Base-by-base conservation (phyloP, 2,329 filamentous ascomycete genomes). In the Colletotrichum nymphaeae region DNA sequence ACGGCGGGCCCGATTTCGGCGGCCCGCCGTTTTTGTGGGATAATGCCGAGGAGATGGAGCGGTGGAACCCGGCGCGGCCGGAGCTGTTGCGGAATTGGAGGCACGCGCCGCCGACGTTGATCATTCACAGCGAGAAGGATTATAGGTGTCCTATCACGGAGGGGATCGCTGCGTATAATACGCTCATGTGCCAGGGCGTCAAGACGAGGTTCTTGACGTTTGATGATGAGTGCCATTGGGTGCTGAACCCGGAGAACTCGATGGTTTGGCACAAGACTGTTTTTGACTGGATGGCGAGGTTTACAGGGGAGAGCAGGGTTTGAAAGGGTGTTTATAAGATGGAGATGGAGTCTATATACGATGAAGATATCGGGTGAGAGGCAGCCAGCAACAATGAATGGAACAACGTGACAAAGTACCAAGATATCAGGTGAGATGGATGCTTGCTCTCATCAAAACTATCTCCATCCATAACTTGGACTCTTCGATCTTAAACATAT, bases 221-320 rank as follows among this genome's bases (percentile, higher is more conserved):
- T 78, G 89, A 92, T 0, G 93, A 94, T 79, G 93, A 95, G 82
- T 91, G 92, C 63, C 92, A 94, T 77, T 93, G 89, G 88, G 91
- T 94, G 4, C 78, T 92, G 60, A 91, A 92, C 75, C 89, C 89
- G 1, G 92, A 94, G 81, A 94, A 94, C 78, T 86, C 87, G 24
- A 82, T 93, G 60, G 82, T 92, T 57, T 95, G 93, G 93, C 90
- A 94, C 78, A 86, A 86, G 64, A 88, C 89, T 2, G 91, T 94
- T 11, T 81, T 94, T 67, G 90, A 91, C 74, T 94, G 90, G 88
- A 90, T 93, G 76, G 91, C 91, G 79, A 86, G 86, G 75, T 87
- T 89, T 57, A 52, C 64, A n/a, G 72, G 72, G 26, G 63, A 63
- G 26, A 56, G 16, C 11, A 16, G 35, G 32, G 32, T n/a, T 57